Base-by-base conservation (phyloP, 345 rosid genomes). In the Gossypioides kirkii region DNA sequence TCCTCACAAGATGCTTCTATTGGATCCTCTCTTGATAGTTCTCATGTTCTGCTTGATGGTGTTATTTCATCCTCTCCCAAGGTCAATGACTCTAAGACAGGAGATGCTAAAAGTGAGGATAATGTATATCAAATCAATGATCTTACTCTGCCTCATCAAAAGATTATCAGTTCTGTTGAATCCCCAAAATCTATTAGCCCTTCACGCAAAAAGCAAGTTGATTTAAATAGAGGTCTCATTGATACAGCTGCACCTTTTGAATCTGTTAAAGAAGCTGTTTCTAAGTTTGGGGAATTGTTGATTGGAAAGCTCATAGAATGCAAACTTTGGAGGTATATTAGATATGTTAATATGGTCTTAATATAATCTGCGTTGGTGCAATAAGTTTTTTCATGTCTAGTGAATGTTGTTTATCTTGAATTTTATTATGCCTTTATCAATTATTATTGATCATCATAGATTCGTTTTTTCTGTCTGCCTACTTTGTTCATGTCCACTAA, bases 201-300 rank as follows among this genome's bases (percentile, higher is more conserved):
- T 25, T 11, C 16, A 23, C 14, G 25, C 28, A 58, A 3, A 23
- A 58, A 58, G 16, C 61, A 58, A 58, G 28, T 25, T 58, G 61
- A 22, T 58, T 58, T 58, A 58, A 58, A 58, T 58, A 58, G 61
- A 58, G 61, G 61, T n/a, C 61, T 58, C 8, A 11, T 58, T 23
- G 61, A 58, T 58, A 58, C 36, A 11, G 61, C 61, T 58, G 32
- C 61, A 11, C 61, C 61, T 58, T 58, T 58, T 11, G 61, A 58
- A 58, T 58, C 61, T 58, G 61, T 58, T 58, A 58, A 58, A 23
- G 61, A 23, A 23, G 61, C 61, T 23, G 61, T 58, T 58, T 58
- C 61, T 16, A 58, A 11, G 36, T 58, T 58, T 23, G 61, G 61
- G 61, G 61, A 58, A 58, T 58, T 58, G 61, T 58, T 58, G 61